These are phyloP conservation scores for Beta macrorhiza DNA, from an alignment of 179 eudicot genomes.

Conservation along the genomic window DNA sequence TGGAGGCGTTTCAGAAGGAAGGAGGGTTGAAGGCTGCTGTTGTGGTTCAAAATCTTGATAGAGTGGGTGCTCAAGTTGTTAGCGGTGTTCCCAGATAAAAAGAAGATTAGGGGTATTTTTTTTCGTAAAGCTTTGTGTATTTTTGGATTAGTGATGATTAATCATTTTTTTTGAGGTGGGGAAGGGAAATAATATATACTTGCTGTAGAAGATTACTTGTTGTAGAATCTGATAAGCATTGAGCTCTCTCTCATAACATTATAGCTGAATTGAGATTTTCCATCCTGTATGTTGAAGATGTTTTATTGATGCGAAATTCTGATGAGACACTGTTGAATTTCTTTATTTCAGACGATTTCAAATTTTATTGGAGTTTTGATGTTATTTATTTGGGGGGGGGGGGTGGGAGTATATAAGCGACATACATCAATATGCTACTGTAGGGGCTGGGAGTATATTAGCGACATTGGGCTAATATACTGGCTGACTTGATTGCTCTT, in stretches of 20 bases:
- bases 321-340: no score
- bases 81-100: constrained; percentile 27
- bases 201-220: constrained; percentile 3
- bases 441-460: no score
- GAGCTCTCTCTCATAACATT: neutral
- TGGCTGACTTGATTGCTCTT: no score
- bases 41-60: constrained; percentile 66
- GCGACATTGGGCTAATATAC: no score
- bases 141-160: neutral
- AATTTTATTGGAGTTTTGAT: neutral
- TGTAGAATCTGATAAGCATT: neutral
- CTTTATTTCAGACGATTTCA: no score
- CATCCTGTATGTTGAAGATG: neutral
- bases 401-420: no score
- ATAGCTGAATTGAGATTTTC: neutral
- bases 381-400: neutral
- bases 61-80: constrained; percentile 80
- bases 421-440: no score
- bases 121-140: neutral
- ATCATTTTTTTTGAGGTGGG: neutral
- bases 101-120: neutral
- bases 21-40: constrained; percentile 70
- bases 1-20: constrained; percentile 60
- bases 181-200: constrained; percentile 7
- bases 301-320: neutral